Base-by-base conservation (phyloP, 73 alveolate genomes). In the Loxodes magnus region DNA sequence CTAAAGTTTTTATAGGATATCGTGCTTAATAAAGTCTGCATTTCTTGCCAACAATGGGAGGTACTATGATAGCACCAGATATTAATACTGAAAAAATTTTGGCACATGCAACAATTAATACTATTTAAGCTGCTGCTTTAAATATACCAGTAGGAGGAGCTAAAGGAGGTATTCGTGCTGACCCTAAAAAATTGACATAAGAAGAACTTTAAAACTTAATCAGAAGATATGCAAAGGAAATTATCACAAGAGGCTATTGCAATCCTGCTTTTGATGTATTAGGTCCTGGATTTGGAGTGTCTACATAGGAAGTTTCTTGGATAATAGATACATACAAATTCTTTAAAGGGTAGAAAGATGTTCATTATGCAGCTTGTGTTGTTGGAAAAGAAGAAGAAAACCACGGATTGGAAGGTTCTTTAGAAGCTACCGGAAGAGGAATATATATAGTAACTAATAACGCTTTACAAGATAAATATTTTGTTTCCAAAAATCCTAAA, bases 281-380 rank as follows among this genome's bases (percentile, higher is more conserved):
- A 27, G 95, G 95, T 51, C 91, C 95, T 36, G 95, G 78, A 50
- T 74, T 77, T 63, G 95, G 95, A 20, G 72, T 91, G 34, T 75
- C 82, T 46, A 88, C 66, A 67, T 64, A 72, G 42, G 87, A 65
- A 35, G 78, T 83, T 90, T 43, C 88, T 43, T 83, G 95, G 95
- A 77, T 83, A 72, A 83, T 69, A 70, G 95, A 77, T 41, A 74
- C 85, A 44, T 83, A 77, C 15, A 16, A 12, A n/a, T 39, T 46
- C 27, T 44, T 37, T 16, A 84, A 89, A n/a, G 77, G n/a, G n/a
- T n/a, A 66, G 76, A 64, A 33, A 25, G 90, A 83, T 57, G 74
- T 83, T 51, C 77, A 83, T 48, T 80, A 78, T 29, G 65, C 43
- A 33, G 95, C 87, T 22, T 71, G 87, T 52, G 76, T 71, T 38